A percentile compares a stretch with the other conserved stretches of the same genome.
These are phyloP conservation scores for Linaria vulgaris DNA, from an alignment of 257 asterid species.

Conservation along the genomic window DNA sequence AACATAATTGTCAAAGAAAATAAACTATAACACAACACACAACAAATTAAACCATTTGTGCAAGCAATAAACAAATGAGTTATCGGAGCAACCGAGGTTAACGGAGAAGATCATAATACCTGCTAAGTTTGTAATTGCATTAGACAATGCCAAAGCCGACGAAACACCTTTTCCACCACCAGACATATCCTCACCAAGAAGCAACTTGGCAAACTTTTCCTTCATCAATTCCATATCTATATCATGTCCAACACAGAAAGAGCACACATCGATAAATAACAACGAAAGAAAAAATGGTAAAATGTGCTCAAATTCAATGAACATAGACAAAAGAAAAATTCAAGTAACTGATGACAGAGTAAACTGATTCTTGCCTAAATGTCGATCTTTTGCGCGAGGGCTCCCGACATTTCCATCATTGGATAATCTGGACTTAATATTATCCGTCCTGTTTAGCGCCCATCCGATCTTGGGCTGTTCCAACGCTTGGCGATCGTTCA, in stretches of 20 bases:
- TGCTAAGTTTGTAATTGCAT: slow-evolving; percentile 75
- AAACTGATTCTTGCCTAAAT: slow-evolving; percentile 32
- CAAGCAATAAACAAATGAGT: neutral
- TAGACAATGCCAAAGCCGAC: slow-evolving; percentile 71
- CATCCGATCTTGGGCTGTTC: slow-evolving; percentile 22
- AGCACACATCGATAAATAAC: neutral
- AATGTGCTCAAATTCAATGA: no score
- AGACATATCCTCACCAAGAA: slow-evolving; percentile 76
- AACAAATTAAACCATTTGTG: no score
- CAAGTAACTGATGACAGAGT: neutral
- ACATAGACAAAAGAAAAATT: neutral
- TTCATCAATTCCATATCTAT: slow-evolving; percentile 70
- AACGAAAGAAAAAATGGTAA: no score
- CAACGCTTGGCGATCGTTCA: slow-evolving; percentile 21
- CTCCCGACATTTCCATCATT: slow-evolving; percentile 22
- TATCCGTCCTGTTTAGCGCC: slow-evolving; percentile 31
- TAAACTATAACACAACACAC: no score
- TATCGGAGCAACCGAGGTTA: no score
- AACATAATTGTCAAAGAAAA: neutral
- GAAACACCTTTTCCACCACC: slow-evolving; percentile 87
- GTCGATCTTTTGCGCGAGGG: slow-evolving; percentile 24
- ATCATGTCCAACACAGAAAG: neutral
- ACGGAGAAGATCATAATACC: slow-evolving; percentile 32
- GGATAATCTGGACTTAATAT: slow-evolving; percentile 24
- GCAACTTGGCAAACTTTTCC: slow-evolving; percentile 71